Conservation (phyloP, 1,284 basidiomycete species). For the Microbotryum violaceum region DNA sequence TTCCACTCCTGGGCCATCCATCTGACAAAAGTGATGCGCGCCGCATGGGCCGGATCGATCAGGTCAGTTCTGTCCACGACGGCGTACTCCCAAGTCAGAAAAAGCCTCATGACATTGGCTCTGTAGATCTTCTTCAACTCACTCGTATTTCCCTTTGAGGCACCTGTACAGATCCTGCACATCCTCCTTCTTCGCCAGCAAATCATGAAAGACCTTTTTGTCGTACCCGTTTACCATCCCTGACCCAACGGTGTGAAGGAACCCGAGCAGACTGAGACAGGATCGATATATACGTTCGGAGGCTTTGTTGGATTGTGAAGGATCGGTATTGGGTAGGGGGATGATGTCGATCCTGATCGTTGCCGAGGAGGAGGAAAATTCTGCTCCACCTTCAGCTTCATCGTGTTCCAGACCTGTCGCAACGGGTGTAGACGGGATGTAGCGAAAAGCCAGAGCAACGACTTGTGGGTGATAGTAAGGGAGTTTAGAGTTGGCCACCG, state of each 20-base stretch:
- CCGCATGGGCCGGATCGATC: constrained; percentile 4
- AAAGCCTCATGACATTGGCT: neutral
- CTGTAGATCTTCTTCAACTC: constrained; percentile 3
- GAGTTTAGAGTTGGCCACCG: constrained; percentile 42
- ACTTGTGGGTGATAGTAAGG: constrained; percentile 76
- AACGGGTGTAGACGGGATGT: constrained; percentile 39
- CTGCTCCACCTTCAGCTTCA: neutral
- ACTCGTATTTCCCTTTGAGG: constrained; percentile 69
- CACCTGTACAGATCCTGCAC: constrained; percentile 86
- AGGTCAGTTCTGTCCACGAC: constrained; percentile 10
- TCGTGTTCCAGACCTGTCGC: too few species aligned
- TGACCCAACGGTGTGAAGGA: constrained; percentile 75
- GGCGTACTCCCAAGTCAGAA: neutral
- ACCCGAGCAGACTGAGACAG: constrained; percentile 67
- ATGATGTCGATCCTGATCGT: constrained; percentile 51
- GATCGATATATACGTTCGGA: constrained; percentile 67
- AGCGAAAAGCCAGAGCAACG: constrained; percentile 63
- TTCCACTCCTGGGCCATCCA: constrained; percentile 16
- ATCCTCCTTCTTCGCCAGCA: constrained; percentile 61
- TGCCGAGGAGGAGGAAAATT: constrained; percentile 8
- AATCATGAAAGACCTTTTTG: constrained; percentile 80
- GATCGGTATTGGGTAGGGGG: constrained; percentile 36
- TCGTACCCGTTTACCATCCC: constrained; percentile 69
- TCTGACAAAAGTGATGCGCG: constrained; percentile 29
- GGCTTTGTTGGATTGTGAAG: constrained; percentile 44